Evolutionary conservation across 2,329 filamentous ascomycete genomes (phyloP), one percentile per base, ranked within the genome.

Genomic region (Beauveria scarabaeidicola): DNA sequence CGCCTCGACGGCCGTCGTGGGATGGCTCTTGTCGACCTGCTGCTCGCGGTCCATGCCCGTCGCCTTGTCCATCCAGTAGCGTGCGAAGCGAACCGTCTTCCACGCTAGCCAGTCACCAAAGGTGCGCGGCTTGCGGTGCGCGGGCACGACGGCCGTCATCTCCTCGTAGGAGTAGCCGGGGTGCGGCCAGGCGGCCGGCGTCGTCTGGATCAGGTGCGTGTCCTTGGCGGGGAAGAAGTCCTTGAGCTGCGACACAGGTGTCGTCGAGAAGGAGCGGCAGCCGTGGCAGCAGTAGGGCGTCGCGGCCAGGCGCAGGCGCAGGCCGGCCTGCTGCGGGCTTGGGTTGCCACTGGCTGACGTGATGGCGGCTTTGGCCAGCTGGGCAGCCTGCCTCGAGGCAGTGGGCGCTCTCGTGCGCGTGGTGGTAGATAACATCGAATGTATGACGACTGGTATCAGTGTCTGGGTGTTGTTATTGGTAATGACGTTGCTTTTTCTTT

Each of bases 31-130:
- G 67, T 84, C 80, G 36, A 80, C 82, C 63, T 89, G 82, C 69
- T 96, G 91, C 36, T 84, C 85, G 65, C 91, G 88, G 41, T 71
- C 73, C 74, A 85, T 78, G 13, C 91, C 91, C 0, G 92, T 96
- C 17, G 81, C 89, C 40, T 87, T 75, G 70, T 97, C 93, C 75
- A 95, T 90, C 10, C 85, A 85, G 80, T 84, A 93, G 53, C 93
- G 82, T 43, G 91, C 81, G 23, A 91, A 64, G 7, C 89, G 84
- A 52, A 97, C 87, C 64, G 90, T 84, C 61, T 83, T 81, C 69
- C 94, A 86, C 2, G 94, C 94, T 3, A 88, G 74, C 76, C 84
- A 86, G 71, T 99, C 94, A 5, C 91, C 88, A 69, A 84, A 79
- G 13, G 83, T 88, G 67, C 84, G 80, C 1, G 89, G 84, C 65